phyloP scores from a whole-genome alignment of 202 grass and related monocot genomes.

The Schoenoplectus triqueter region DNA sequence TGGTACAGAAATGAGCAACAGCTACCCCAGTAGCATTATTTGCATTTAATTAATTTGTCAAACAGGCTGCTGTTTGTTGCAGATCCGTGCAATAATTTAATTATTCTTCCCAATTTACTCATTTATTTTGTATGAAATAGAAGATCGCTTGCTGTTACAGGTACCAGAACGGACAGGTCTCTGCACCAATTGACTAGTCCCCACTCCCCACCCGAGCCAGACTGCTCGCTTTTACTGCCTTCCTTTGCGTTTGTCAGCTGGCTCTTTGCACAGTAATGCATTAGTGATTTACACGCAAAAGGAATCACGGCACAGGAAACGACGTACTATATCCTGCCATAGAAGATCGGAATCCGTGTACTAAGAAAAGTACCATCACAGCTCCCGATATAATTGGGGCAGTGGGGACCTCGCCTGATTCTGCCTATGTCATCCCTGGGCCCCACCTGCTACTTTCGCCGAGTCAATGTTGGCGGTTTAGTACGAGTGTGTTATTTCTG shows the following conservation, averaged over 20 bases:
- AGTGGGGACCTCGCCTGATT: background rate
- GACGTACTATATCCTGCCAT: background rate
- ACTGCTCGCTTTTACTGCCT: constrained; percentile 9
- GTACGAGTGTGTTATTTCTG: background rate
- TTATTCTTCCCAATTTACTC: background rate
- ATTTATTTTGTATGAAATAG: background rate
- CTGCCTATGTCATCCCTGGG: background rate
- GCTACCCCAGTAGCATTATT: background rate
- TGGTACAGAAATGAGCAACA: background rate
- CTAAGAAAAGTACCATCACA: constrained; percentile 32
- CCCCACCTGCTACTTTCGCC: background rate
- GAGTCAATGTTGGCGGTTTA: constrained; percentile 27
- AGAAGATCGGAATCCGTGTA: constrained; percentile 6
- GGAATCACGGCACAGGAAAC: no score
- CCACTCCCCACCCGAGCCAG: background rate
- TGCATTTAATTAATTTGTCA: constrained; percentile 29
- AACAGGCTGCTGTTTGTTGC: background rate
- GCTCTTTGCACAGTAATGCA: background rate
- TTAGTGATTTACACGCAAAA: background rate
- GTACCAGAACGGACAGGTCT: constrained; percentile 25
- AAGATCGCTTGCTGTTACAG: constrained; percentile 1
- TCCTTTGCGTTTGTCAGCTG: constrained; percentile 13
- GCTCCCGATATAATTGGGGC: constrained; percentile 34
- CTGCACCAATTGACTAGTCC: constrained; percentile 27
- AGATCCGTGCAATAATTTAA: background rate